These are phyloP conservation scores for Thecaphora thlaspeos DNA, from an alignment of 1,284 basidiomycete species.

Conservation along the genomic window DNA sequence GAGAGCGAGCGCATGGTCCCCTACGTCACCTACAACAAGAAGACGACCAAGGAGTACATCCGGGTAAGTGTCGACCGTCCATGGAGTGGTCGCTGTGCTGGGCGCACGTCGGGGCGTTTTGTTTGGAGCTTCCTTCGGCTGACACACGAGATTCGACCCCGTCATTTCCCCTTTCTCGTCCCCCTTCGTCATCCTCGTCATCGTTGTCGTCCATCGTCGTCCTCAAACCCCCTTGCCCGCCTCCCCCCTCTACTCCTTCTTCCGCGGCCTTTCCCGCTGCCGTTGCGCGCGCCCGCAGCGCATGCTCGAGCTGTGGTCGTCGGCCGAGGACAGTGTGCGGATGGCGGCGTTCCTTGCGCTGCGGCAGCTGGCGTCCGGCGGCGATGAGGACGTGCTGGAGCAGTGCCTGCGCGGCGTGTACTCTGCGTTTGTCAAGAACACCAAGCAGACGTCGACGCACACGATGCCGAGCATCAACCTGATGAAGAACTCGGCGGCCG, in stretches of 20 bases:
- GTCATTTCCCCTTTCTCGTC: no score
- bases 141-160: no score
- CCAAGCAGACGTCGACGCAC: slow-evolving; percentile 78
- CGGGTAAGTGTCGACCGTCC: slow-evolving; percentile 24
- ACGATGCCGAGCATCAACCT: slow-evolving; percentile 90
- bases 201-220: no score
- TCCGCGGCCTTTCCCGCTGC: no score
- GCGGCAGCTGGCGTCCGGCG: slow-evolving; percentile 73
- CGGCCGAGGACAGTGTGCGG: slow-evolving; percentile 75
- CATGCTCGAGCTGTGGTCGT: slow-evolving; percentile 65
- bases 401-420: slow-evolving; percentile 86
- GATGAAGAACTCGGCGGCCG: slow-evolving; percentile 96
- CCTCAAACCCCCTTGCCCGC: no score
- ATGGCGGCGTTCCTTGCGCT: slow-evolving; percentile 87
- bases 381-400: slow-evolving; percentile 80
- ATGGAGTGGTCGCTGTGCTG: no score
- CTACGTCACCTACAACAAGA: slow-evolving; percentile 45
- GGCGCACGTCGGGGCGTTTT: no score
- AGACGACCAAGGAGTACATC: slow-evolving; percentile 47
- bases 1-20: slow-evolving; percentile 55
- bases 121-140: no score
- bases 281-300: slow-evolving; percentile 68
- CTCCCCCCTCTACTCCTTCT: no score
- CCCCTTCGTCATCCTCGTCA: neutral
- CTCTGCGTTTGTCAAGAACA: slow-evolving; percentile 75